phyloP scores from a whole-genome alignment of 2,329 filamentous ascomycete species.

The Fusarium globosum region DNA sequence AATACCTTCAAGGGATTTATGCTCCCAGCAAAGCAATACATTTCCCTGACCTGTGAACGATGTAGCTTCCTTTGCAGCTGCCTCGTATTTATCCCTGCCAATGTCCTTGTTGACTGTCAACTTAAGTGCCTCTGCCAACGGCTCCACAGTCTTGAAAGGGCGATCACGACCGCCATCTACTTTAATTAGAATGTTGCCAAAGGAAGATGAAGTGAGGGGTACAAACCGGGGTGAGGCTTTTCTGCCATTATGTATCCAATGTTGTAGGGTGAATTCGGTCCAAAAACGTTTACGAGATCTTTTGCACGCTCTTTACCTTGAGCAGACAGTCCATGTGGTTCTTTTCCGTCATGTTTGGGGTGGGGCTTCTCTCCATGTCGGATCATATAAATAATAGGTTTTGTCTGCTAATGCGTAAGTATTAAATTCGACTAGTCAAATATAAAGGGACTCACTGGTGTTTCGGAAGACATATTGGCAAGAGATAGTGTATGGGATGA shows the following conservation, averaged over 20 bases:
- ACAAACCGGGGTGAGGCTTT: not conserved
- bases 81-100: not conserved
- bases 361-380: conserved; percentile 1
- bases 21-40: not conserved
- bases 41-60: not conserved
- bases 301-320: not conserved
- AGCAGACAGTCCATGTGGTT: not conserved
- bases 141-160: not conserved
- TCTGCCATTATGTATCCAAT: conserved; percentile 1
- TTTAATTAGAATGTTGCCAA: not conserved
- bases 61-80: not conserved
- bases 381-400: not conserved
- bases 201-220: fast-evolving
- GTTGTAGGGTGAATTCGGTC: fast-evolving
- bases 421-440: not conserved
- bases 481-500: fast-evolving
- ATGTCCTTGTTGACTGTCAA: not conserved
- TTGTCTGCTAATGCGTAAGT: not conserved
- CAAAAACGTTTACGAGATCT: not conserved
- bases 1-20: not conserved
- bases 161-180: not conserved
- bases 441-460: not conserved
- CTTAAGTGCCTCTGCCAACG: not conserved
- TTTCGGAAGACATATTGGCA: not conserved
- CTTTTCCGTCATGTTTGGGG: too few relatives aligned